These are phyloP conservation scores for Austroboletus eburneus DNA, from an alignment of 768 basidiomycete species.

Conservation along the genomic window DNA sequence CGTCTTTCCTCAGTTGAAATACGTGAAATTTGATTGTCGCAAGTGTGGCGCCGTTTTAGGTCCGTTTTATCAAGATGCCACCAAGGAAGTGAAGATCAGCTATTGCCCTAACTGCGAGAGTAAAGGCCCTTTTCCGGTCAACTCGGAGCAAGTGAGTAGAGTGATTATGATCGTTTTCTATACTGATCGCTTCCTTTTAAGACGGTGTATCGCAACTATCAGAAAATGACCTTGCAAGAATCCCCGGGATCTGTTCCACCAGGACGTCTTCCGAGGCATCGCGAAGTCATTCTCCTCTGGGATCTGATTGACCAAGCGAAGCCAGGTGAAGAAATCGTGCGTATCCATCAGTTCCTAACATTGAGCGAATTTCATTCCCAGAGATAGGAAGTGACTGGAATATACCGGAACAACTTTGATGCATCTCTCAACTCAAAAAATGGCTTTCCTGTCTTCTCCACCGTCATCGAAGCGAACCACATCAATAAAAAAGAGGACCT, in stretches of 20 bases:
- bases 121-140: conserved; percentile 93
- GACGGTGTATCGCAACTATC: conserved; percentile 98
- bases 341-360: conserved; percentile 27
- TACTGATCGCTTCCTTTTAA: conserved; percentile 29
- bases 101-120: conserved; percentile 94
- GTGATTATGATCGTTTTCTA: background rate
- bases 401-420: conserved; percentile 99
- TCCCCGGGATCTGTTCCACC: conserved; percentile 97
- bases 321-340: conserved; percentile 95
- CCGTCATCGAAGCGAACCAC: conserved; percentile 96
- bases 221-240: conserved; percentile 98
- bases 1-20: conserved; percentile 99
- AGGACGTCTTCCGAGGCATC: conserved; percentile 92
- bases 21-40: conserved; percentile 96
- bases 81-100: conserved; percentile 89
- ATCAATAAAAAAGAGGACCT: conserved; percentile 99
- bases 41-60: conserved; percentile 94
- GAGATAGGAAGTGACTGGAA: conserved; percentile 88
- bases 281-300: conserved; percentile 96
- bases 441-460: conserved; percentile 99
- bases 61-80: conserved; percentile 97
- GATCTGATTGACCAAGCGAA: conserved; percentile 98
- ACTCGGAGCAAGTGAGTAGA: conserved; percentile 81
- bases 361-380: conserved; percentile 7
- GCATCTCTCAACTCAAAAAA: conserved; percentile 98